phyloP scores from a whole-genome alignment of 1,284 basidiomycete species.

The Tetrapyrgos nigripes region DNA sequence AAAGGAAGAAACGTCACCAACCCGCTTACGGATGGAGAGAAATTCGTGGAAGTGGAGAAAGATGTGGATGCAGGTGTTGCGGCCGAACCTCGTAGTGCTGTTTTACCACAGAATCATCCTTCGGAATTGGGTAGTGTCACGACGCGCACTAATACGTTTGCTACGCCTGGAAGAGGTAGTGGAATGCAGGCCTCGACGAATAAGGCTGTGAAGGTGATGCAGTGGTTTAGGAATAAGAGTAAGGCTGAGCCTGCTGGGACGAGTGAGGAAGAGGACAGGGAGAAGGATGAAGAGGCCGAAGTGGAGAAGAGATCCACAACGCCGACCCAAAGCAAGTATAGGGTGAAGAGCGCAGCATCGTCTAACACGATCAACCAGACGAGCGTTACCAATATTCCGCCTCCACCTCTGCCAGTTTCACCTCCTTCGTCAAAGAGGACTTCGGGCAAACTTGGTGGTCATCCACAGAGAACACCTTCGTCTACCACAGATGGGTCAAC shows the following conservation, averaged over 20 bases:
- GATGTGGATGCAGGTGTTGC: slow-evolving; percentile 16
- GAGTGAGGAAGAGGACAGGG: slow-evolving; percentile 22
- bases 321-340: slow-evolving; percentile 19
- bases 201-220: slow-evolving; percentile 81
- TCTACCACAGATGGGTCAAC: slow-evolving; percentile 45
- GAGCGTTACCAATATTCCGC: neutral
- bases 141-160: neutral
- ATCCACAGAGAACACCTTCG: slow-evolving; percentile 52
- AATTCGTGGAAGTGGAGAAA: slow-evolving; percentile 14
- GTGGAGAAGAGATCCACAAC: slow-evolving; percentile 12
- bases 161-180: slow-evolving; percentile 3
- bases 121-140: neutral
- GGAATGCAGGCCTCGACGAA: slow-evolving; percentile 70
- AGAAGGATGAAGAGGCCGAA: slow-evolving; percentile 12
- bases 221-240: slow-evolving; percentile 80
- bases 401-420: neutral
- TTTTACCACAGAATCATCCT: neutral
- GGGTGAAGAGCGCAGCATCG: slow-evolving; percentile 27
- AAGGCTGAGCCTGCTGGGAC: slow-evolving; percentile 47
- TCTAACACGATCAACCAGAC: slow-evolving; percentile 42
- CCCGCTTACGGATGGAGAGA: slow-evolving; percentile 28
- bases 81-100: slow-evolving; percentile 1
- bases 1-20: slow-evolving; percentile 48
- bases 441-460: slow-evolving; percentile 37
- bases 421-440: slow-evolving; percentile 35